phyloP scores from a whole-genome alignment of 352 stramenopile species.

The Ochromonadaceae sp. region DNA sequence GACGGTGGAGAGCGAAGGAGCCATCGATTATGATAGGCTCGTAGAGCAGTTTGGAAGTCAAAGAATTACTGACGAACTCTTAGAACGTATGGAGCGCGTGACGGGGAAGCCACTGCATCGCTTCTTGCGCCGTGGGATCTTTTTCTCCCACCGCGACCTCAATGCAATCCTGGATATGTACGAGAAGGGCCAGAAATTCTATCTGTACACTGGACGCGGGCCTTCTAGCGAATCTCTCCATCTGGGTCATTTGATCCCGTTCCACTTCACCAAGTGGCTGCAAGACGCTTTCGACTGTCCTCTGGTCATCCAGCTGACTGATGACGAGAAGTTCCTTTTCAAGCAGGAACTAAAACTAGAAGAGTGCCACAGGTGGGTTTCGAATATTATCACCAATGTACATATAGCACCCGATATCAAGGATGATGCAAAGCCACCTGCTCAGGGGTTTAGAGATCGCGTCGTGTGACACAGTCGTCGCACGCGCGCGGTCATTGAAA shows the following conservation, averaged over 20 bases:
- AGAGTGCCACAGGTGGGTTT: slow-evolving; percentile 26
- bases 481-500: too few relatives aligned
- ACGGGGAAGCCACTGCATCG: slow-evolving; percentile 81
- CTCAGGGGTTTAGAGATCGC: too few relatives aligned
- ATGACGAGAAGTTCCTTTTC: slow-evolving; percentile 99
- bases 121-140: slow-evolving; percentile 93
- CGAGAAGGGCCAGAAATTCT: slow-evolving; percentile 90
- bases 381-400: too few relatives aligned
- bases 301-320: slow-evolving; percentile 99
- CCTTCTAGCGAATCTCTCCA: slow-evolving; percentile 92
- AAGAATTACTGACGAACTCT: slow-evolving; percentile 73
- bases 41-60: slow-evolving; percentile 93
- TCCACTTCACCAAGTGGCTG: slow-evolving; percentile 46
- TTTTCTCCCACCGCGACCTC: slow-evolving; percentile 98
- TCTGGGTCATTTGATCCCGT: slow-evolving; percentile 94
- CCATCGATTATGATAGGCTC: slow-evolving; percentile 98
- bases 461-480: too few relatives aligned
- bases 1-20: slow-evolving; percentile 67
- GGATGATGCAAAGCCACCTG: too few relatives aligned
- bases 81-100: slow-evolving; percentile 83
- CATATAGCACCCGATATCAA: too few relatives aligned
- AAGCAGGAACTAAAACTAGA: slow-evolving; percentile 66
- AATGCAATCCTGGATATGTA: slow-evolving; percentile 50
- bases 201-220: slow-evolving; percentile 97
- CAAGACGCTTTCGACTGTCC: slow-evolving; percentile 95